Base-by-base conservation (phyloP, 2,329 filamentous ascomycete genomes). In the Cadophora malorum region DNA sequence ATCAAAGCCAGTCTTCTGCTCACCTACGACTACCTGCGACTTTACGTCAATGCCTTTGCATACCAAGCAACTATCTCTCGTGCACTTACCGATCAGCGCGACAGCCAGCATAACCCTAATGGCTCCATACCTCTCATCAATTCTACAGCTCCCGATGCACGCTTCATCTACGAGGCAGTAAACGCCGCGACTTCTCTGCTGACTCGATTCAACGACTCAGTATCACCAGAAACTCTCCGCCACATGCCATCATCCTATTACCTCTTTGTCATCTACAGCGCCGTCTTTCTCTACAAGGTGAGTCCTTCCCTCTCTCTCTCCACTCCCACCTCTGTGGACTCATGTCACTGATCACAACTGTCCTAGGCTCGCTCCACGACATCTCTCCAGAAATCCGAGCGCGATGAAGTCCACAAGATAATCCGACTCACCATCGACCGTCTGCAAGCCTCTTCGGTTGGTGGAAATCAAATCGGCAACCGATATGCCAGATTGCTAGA, bases 11-110 rank as follows among this genome's bases (percentile, higher is more conserved):
- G 86, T 5, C 79, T 93, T 2, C 82, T 91, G 28, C 83, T 93
- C 74, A 91, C 89, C 0, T 92, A 91, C 74, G 89, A 92, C 72
- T 93, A 92, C 74, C 79, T 93, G 1, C 84, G 90, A 7, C 82
- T 93, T 0, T 93, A 93, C 76, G 91, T 90, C 61, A 92, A 91
- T 67, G 90, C 90, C 0, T 93, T 92, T 75, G 90, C 90, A 1
- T 92, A 92, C 72, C 90, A 93, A 75, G 90, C 90, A 2, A 91
- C 89, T 0, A 87, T 86, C 61, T 87, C 79, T 72, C 85, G 83
- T 74, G 85, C 78, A 65, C 61, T 76, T 19, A 73, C 73, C 8
- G 73, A 71, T 28, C 72, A 75, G 53, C 71, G 72, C 41, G 71
- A 75, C 31, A 74, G 72, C 52, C 71, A 74, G 61, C 74, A 80